Evolutionary conservation across 495 filamentous ascomycete species (phyloP), one percentile per base, ranked within the genome.

Genomic region (Hypoxylon fuscum): DNA sequence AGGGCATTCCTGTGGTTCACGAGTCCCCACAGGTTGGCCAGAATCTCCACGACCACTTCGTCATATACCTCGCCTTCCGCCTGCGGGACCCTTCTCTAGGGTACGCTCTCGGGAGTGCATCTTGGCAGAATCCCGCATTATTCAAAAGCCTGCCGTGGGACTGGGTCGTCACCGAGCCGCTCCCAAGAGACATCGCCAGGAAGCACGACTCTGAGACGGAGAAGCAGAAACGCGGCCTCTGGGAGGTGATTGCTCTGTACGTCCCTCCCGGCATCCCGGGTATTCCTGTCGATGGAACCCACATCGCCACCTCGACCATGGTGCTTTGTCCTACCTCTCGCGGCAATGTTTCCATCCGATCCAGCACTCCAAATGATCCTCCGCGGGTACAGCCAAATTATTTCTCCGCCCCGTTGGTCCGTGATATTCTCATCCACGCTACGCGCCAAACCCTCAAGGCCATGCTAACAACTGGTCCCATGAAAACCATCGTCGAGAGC

Each of bases 251-350:
- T n/a, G 47, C 50, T 52, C 9, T 42, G 1, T 66, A 66, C 11
- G 20, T 57, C 5, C 23, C 40, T 15, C 43, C 55, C 6, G 58
- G 55, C 23, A 64, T 59, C 15, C 59, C 52, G 7, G 64, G 53
- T 2, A 63, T 68, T 9, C 76, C 74, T 0, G 45, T 77, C 9
- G 76, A 83, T 47, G 76, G 76, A 9, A 68, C 68, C 0, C 58
- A 73, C 25, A 76, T 81, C 27, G 62, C 69, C 2, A 73, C 72
- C 1, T 59, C 65, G 5, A 70, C 75, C 3, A 50, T 79, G 53
- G 49, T 66, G 18, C 50, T 76, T 12, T 44, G 70, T 10, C 72
- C 74, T 1, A 77, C 76, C 3, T 77, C 74, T 0, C 66, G 78
- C 4, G 79, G 76, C 4, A 55, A 37, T 2, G 71, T 81, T 8